phyloP scores from a whole-genome alignment of 1,139 yeast species.

The Schizosaccharomyces versatilis region DNA sequence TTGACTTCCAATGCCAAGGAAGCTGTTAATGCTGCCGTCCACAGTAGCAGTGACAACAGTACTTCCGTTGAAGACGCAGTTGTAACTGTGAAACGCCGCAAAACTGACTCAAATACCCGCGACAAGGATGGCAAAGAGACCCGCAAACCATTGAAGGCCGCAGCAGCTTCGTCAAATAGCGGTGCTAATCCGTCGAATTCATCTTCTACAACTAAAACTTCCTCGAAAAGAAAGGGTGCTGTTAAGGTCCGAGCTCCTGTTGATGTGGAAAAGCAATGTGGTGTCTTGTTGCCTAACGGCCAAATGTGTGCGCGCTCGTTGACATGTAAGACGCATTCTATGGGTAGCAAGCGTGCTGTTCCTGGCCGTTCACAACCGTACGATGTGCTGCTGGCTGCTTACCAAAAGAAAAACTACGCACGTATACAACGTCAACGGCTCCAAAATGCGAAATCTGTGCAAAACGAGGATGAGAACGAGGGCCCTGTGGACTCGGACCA shows the following conservation, averaged over 20 bases:
- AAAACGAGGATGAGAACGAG: conserved; percentile 11
- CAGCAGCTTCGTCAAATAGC: background rate
- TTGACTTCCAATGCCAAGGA: background rate
- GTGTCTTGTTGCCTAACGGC: conserved; percentile 80
- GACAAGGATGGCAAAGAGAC: background rate
- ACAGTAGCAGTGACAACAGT: background rate
- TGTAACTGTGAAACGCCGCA: background rate
- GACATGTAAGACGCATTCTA: conserved; percentile 91
- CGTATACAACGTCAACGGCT: conserved; percentile 10
- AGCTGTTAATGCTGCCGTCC: background rate
- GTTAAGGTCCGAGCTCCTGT: conserved; percentile 21
- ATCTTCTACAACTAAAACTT: background rate
- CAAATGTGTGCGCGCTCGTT: conserved; percentile 84
- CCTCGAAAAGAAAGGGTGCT: background rate
- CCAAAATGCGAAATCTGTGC: conserved; percentile 12
- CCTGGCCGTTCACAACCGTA: conserved; percentile 82
- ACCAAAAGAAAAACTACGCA: conserved; percentile 81
- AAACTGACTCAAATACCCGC: background rate
- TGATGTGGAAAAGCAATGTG: conserved; percentile 89
- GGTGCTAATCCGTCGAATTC: background rate
- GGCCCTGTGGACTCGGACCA: conserved; percentile 44
- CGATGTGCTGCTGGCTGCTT: conserved; percentile 66
- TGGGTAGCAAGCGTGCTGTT: conserved; percentile 94
- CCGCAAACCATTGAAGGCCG: background rate
- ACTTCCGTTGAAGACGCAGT: background rate